A percentile compares a stretch with the other conserved stretches of the same genome.
These are phyloP conservation scores for Dothidotthia symphoricarpi DNA, from an alignment of 2,329 filamentous ascomycete species.

Conservation along the genomic window DNA sequence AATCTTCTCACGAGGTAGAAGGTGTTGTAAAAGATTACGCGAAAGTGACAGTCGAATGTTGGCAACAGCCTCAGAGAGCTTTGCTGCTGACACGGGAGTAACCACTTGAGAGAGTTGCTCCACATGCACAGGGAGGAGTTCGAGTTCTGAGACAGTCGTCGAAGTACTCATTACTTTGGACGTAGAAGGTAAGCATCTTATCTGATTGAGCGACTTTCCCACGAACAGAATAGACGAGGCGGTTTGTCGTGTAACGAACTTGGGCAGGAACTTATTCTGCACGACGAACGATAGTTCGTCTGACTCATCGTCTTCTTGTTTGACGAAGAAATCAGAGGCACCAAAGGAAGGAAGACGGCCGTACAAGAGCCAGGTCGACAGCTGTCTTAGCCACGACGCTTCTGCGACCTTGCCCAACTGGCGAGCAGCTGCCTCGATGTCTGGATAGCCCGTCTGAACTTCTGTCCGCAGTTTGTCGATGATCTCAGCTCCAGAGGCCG, in stretches of 20 bases:
- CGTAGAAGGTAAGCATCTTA: conserved; percentile 51
- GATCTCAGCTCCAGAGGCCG: conserved; percentile 66
- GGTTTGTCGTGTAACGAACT: conserved; percentile 72
- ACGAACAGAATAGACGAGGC: conserved; percentile 86
- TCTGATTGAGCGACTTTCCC: conserved; percentile 83
- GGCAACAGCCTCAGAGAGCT: conserved; percentile 69
- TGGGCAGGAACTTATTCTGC: conserved; percentile 62
- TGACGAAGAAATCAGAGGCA: conserved; percentile 81
- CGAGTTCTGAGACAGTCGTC: conserved; percentile 49
- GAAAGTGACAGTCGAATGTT: conserved; percentile 79
- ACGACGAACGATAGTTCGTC: conserved; percentile 32
- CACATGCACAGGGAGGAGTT: conserved; percentile 67
- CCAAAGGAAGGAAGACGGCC: conserved; percentile 78
- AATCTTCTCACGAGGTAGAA: conserved; percentile 75
- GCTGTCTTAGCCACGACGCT: conserved; percentile 85
- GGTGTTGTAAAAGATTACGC: conserved; percentile 75
- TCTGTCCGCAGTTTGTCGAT: conserved; percentile 75
- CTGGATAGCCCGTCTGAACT: conserved; percentile 81
- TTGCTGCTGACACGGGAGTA: conserved; percentile 71
- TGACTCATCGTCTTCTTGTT: conserved; percentile 36
- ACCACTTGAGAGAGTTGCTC: conserved; percentile 64
- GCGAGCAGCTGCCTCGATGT: conserved; percentile 74
- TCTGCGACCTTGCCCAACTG: conserved; percentile 77
- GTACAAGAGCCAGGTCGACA: conserved; percentile 88
- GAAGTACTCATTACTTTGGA: conserved; percentile 28